Evolutionary conservation across 106 monocot species (phyloP).

Genomic region (Amphibolis antarctica): DNA sequence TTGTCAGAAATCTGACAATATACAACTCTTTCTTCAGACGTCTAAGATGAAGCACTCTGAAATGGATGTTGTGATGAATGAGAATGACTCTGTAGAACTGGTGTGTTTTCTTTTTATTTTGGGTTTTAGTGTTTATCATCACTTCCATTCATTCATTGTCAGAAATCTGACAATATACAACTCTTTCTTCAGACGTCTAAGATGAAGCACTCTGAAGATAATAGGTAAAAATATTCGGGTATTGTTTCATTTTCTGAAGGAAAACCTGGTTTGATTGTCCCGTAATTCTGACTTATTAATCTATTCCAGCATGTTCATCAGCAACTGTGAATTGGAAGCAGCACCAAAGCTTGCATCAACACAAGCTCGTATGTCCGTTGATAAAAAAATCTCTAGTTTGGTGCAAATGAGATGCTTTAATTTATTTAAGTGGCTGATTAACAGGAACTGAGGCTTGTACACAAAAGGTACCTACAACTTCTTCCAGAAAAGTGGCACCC

Average conservation of each 20-base stretch:
- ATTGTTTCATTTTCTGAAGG: not conserved
- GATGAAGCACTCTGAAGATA: slow-evolving; percentile 12
- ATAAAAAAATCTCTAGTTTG: slow-evolving; percentile 1
- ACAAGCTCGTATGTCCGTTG: not conserved
- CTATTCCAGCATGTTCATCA: not conserved
- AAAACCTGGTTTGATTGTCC: not conserved
- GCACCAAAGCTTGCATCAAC: not conserved
- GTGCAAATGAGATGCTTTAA: too few species aligned
- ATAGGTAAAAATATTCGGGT: not conserved
- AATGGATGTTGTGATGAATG: not conserved
- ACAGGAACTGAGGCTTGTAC: slow-evolving; percentile 11
- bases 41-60: too few species aligned
- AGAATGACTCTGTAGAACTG: not conserved
- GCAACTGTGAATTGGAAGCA: not conserved
- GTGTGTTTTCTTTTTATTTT: slow-evolving; percentile 7
- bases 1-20: too few species aligned
- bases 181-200: slow-evolving; percentile 17
- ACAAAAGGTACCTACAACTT: slow-evolving; percentile 10
- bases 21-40: too few species aligned
- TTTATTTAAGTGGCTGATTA: not conserved
- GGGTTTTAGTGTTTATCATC: not conserved
- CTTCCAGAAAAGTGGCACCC: slow-evolving; percentile 2
- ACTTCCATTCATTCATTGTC: not conserved
- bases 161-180: not conserved
- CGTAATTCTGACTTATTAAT: not conserved